Evolutionary conservation across 108 stramenopile genomes (phyloP).

Genomic region (Nitzschia putrida): DNA sequence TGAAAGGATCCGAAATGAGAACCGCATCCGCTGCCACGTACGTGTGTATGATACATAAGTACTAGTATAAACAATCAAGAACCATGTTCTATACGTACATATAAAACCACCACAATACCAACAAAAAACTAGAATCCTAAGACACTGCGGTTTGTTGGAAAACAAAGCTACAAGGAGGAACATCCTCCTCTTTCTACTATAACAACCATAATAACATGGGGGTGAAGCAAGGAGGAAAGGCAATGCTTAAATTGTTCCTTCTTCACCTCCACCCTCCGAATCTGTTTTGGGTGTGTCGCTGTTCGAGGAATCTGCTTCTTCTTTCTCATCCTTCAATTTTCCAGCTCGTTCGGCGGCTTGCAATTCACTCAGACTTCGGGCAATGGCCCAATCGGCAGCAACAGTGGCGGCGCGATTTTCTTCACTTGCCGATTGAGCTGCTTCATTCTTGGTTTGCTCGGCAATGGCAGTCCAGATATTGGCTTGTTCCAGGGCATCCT

Average conservation of each 20-base stretch:
- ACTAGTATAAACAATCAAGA: too few species aligned
- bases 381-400: conserved; percentile 89
- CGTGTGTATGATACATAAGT: too few species aligned
- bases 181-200: too few species aligned
- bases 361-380: conserved; percentile 59
- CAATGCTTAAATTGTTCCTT: conserved; percentile 1
- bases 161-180: too few species aligned
- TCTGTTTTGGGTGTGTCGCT: neutral
- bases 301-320: neutral
- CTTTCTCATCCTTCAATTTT: conserved; percentile 1
- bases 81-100: too few species aligned
- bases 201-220: too few species aligned
- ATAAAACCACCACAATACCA: too few species aligned
- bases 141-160: too few species aligned
- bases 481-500: conserved; percentile 82
- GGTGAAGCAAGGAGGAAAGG: too few species aligned
- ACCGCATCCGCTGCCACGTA: too few species aligned
- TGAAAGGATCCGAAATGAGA: too few species aligned
- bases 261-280: neutral
- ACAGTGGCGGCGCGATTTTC: conserved; percentile 58
- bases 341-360: conserved; percentile 37
- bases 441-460: conserved; percentile 76
- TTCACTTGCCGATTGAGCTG: conserved; percentile 23
- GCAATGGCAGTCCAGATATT: conserved; percentile 84
- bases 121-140: too few species aligned